These are phyloP conservation scores for Gossypium davidsonii DNA, from an alignment of 441 rosid genomes.

Conservation along the genomic window DNA sequence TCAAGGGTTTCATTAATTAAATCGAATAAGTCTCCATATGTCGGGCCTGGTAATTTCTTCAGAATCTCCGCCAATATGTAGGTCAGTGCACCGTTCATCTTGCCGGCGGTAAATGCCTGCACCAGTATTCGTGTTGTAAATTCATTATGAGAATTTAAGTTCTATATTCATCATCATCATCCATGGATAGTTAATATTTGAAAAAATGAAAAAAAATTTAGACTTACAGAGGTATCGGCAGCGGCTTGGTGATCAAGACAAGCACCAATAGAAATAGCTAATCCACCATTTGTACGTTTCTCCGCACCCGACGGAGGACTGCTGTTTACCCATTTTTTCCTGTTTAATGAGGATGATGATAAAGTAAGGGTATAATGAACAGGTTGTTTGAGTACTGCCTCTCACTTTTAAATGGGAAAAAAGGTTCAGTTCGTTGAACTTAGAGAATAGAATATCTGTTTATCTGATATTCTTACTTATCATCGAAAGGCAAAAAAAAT, in stretches of 20 bases:
- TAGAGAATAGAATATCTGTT: background rate
- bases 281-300: slow-evolving; percentile 41
- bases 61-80: slow-evolving; percentile 26
- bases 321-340: slow-evolving; percentile 32
- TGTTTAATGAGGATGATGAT: background rate
- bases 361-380: background rate
- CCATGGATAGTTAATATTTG: too few species aligned
- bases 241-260: slow-evolving; percentile 39
- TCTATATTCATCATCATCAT: too few species aligned
- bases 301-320: slow-evolving; percentile 26
- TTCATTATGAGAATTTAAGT: too few species aligned
- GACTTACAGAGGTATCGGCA: slow-evolving; percentile 37
- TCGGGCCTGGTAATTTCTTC: slow-evolving; percentile 13
- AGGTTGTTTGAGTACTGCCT: background rate
- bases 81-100: slow-evolving; percentile 50
- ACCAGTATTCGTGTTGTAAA: background rate
- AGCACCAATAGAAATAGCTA: slow-evolving; percentile 42
- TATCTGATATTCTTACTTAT: background rate
- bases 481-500: too few species aligned
- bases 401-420: background rate
- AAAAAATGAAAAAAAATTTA: background rate
- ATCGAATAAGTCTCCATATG: slow-evolving; percentile 36
- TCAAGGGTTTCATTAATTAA: slow-evolving; percentile 26
- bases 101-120: slow-evolving; percentile 37
- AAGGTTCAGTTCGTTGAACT: background rate